Percentiles rank a stretch among this genome's conserved stretches.
Conservation (phyloP, 1,284 basidiomycete species). For the Stygiomarasmius scandens region DNA sequence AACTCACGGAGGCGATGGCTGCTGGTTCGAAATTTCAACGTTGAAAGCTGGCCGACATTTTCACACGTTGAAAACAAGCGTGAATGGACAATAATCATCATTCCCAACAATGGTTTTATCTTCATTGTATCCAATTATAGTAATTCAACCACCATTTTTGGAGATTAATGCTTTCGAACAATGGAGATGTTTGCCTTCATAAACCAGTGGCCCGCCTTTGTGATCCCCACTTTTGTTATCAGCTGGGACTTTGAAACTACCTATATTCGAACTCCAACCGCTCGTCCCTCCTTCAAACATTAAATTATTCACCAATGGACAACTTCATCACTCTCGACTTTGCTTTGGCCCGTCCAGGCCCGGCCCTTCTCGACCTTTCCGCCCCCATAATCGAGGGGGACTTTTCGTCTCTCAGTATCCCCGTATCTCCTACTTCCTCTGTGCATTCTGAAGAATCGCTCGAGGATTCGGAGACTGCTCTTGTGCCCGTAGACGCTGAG, state of each 20-base stretch:
- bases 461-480: not conserved
- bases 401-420: too few species aligned
- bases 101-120: too few species aligned
- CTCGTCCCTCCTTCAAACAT: not conserved
- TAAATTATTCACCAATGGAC: not conserved
- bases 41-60: too few species aligned
- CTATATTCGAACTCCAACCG: not conserved
- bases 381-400: too few species aligned
- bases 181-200: constrained; percentile 27
- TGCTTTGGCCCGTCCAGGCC: not conserved
- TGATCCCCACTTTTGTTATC: constrained; percentile 27
- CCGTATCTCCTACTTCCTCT: not conserved
- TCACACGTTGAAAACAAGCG: too few species aligned
- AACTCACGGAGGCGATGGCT: too few species aligned
- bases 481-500: not conserved
- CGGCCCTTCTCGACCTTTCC: too few species aligned
- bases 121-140: too few species aligned
- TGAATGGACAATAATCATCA: too few species aligned
- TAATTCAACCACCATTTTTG: constrained; percentile 53
- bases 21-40: too few species aligned
- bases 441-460: not conserved
- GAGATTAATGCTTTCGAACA: constrained; percentile 41
- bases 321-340: not conserved
- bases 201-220: constrained; percentile 47
- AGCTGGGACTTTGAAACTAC: not conserved